phyloP scores from a whole-genome alignment of 176 grass and related monocot species.

The Eremochloa ophiuroides region DNA sequence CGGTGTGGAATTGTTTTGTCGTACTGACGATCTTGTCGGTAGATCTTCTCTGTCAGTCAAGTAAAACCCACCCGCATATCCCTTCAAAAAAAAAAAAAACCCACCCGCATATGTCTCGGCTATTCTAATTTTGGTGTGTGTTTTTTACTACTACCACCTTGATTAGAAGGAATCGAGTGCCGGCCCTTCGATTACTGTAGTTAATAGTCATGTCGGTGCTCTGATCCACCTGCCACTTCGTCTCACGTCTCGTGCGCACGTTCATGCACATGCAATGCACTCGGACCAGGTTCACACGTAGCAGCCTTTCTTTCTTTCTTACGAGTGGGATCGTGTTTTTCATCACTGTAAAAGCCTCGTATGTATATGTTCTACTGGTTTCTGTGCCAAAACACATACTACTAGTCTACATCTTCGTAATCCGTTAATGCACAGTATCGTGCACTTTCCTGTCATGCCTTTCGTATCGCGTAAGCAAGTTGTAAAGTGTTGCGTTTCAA shows the following conservation, averaged over 20 bases:
- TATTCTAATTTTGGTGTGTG: conserved; percentile 16
- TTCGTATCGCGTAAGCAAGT: conserved; percentile 29
- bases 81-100: too few relatives aligned
- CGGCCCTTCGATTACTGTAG: background rate
- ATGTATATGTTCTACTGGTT: background rate
- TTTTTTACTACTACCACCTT: background rate
- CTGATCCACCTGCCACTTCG: background rate
- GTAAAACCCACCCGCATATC: too few relatives aligned
- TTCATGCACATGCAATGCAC: conserved; percentile 16
- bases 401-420: background rate
- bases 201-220: conserved; percentile 30
- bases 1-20: background rate
- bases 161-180: conserved; percentile 7
- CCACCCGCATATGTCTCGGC: background rate
- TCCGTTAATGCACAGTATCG: background rate
- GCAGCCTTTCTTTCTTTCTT: background rate
- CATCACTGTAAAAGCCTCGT: background rate
- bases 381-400: background rate
- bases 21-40: background rate
- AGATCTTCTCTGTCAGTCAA: conserved; percentile 24
- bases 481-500: background rate
- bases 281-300: background rate
- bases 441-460: background rate
- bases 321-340: background rate
- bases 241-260: background rate